Conservation (phyloP, 2,329 filamentous ascomycete species). For the Davidsoniella australis region DNA sequence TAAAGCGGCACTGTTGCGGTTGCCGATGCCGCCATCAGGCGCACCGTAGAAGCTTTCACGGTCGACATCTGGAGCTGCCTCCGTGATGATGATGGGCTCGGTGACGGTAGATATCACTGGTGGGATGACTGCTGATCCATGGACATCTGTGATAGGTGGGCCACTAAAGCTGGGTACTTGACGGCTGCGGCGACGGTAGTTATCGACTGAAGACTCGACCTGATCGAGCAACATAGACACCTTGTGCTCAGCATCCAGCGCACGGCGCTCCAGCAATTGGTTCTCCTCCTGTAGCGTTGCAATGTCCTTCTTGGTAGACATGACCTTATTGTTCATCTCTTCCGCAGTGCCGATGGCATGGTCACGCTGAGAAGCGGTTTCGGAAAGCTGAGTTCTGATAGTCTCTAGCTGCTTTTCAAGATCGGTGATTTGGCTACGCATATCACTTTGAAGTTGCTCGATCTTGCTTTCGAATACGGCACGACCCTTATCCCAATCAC, state of each 20-base stretch:
- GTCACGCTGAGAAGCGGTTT: conserved; percentile 52
- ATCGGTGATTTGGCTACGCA: conserved; percentile 45
- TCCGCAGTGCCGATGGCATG: conserved; percentile 39
- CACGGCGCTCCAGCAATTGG: conserved; percentile 60
- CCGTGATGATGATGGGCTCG: conserved; percentile 8
- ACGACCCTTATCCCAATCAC: conserved; percentile 62
- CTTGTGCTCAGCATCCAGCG: conserved; percentile 78
- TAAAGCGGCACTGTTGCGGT: conserved; percentile 49
- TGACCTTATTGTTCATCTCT: conserved; percentile 38
- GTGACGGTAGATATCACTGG: neutral
- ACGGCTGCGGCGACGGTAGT: conserved; percentile 67
- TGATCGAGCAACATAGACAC: conserved; percentile 87
- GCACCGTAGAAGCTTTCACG: conserved; percentile 46
- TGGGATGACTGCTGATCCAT: conserved; percentile 24
- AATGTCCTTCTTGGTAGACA: conserved; percentile 46
- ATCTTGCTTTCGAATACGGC: conserved; percentile 50
- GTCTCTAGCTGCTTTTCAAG: conserved; percentile 55
- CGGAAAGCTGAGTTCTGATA: conserved; percentile 52
- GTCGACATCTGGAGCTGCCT: conserved; percentile 26
- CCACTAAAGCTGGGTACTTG: conserved; percentile 27
- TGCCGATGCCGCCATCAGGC: conserved; percentile 32
- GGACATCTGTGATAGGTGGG: conserved; percentile 14
- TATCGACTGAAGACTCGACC: conserved; percentile 84
- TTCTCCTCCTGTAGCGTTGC: conserved; percentile 77
- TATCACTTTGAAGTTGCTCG: conserved; percentile 48